Conservation (phyloP, 2,329 filamentous ascomycete genomes). For the Colletotrichum nymphaeae region DNA sequence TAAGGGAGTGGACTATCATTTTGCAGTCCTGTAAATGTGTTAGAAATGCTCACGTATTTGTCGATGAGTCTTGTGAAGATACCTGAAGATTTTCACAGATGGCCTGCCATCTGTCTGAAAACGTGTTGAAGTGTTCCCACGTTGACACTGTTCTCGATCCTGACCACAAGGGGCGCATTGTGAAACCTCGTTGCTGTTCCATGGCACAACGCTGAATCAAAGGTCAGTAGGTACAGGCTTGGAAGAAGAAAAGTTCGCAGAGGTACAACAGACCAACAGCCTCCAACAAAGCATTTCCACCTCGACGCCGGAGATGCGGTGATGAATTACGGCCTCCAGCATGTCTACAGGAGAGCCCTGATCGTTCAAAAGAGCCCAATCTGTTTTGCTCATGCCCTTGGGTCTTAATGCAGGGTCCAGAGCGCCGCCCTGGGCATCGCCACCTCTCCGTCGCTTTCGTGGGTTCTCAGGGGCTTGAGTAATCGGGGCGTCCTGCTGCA, state of each 20-base stretch:
- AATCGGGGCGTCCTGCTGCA: not conserved
- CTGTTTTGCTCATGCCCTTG: slow-evolving; percentile 4
- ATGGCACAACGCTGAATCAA: not conserved
- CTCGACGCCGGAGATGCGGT: not conserved
- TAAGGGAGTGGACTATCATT: slow-evolving; percentile 10
- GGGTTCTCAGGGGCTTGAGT: not conserved
- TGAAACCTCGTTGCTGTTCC: not conserved
- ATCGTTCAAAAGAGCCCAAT: slow-evolving; percentile 1
- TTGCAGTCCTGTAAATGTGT: slow-evolving; percentile 3
- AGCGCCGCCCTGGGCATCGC: too few relatives aligned
- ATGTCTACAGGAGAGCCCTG: not conserved
- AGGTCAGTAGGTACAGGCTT: not conserved
- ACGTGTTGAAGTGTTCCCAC: slow-evolving; percentile 2
- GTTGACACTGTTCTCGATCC: not conserved
- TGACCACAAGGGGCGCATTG: slow-evolving; percentile 1
- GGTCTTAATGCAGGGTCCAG: too few relatives aligned
- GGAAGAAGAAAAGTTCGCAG: too few relatives aligned
- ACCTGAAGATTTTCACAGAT: slow-evolving; percentile 6
- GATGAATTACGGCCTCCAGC: not conserved
- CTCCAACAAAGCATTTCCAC: slow-evolving; percentile 18
- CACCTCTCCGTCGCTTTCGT: not conserved
- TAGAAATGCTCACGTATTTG: too few relatives aligned
- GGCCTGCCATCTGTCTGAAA: not conserved
- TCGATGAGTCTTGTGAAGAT: too few relatives aligned
- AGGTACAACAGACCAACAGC: not conserved